Evolutionary conservation across 192 early-diverging fungal species (phyloP).

Genomic region (Coemansia sp.): DNA sequence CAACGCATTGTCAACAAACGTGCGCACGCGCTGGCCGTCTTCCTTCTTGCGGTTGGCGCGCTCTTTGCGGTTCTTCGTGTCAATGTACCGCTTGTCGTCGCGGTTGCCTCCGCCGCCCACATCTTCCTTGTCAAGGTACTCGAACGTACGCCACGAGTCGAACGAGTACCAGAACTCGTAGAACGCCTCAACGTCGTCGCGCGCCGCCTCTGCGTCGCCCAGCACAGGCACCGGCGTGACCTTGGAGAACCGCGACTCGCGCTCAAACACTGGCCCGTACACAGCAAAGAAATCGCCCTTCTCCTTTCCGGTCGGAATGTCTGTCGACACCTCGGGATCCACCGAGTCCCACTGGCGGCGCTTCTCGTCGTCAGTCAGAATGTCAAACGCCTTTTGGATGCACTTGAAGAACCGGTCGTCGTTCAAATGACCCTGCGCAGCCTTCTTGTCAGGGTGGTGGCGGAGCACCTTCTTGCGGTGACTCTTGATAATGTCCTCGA

Average conservation of each 20-base stretch:
- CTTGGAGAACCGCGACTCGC: constrained; percentile 92
- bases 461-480: constrained; percentile 92
- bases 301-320: constrained; percentile 70
- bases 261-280: constrained; percentile 77
- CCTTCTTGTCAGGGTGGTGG: constrained; percentile 99
- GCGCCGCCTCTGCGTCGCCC: constrained; percentile 63
- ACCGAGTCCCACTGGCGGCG: constrained; percentile 96
- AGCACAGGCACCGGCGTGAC: constrained; percentile 79
- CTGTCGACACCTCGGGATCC: constrained; percentile 79
- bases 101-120: constrained; percentile 84
- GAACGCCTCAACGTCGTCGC: constrained; percentile 75
- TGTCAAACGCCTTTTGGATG: constrained; percentile 92
- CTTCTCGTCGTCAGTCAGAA: constrained; percentile 83
- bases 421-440: constrained; percentile 65
- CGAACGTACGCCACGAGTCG: constrained; percentile 97
- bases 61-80: constrained; percentile 92
- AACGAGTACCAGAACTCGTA: constrained; percentile 86
- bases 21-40: constrained; percentile 85
- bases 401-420: constrained; percentile 99
- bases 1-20: constrained; percentile 82
- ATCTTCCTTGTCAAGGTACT: constrained; percentile 97
- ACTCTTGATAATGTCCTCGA: constrained; percentile 89
- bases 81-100: constrained; percentile 94
- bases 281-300: constrained; percentile 82
- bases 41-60: constrained; percentile 91